Conservation (phyloP, 345 rosid genomes). For the Arabis hirsuta region DNA sequence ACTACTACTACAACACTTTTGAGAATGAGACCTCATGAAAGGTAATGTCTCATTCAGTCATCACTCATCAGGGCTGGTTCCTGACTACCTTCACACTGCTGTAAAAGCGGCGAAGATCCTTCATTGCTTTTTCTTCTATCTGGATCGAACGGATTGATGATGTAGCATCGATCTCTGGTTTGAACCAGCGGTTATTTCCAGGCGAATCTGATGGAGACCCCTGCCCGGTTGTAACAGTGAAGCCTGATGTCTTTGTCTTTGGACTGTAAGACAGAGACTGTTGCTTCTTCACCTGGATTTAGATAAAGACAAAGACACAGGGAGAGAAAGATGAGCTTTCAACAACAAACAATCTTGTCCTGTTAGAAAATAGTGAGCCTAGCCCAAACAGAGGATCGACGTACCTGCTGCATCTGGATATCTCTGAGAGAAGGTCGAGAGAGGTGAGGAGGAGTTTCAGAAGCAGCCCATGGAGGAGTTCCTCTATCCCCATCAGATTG, state of each 20-base stretch:
- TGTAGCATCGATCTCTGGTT: constrained; percentile 70
- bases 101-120: constrained; percentile 87
- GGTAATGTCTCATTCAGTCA: constrained; percentile 22
- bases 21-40: constrained; percentile 25
- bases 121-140: constrained; percentile 94
- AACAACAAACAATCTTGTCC: constrained; percentile 3
- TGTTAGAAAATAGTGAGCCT: not conserved
- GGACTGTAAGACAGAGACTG: constrained; percentile 70
- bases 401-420: constrained; percentile 93
- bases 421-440: constrained; percentile 88
- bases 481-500: constrained; percentile 65
- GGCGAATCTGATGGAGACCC: constrained; percentile 89
- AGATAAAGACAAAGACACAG: constrained; percentile 1
- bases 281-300: constrained; percentile 66
- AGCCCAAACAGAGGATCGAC: not conserved
- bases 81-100: constrained; percentile 83
- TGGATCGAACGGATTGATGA: constrained; percentile 89
- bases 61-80: constrained; percentile 51
- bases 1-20: constrained; percentile 34
- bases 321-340: constrained; percentile 6
- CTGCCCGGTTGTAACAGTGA: constrained; percentile 61
- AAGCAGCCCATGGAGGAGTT: constrained; percentile 92
- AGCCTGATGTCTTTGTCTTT: constrained; percentile 74
- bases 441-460: constrained; percentile 70
- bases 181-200: constrained; percentile 91